These are phyloP conservation scores for Curvularia lunata DNA, from an alignment of 2,329 filamentous ascomycete species.

Conservation along the genomic window DNA sequence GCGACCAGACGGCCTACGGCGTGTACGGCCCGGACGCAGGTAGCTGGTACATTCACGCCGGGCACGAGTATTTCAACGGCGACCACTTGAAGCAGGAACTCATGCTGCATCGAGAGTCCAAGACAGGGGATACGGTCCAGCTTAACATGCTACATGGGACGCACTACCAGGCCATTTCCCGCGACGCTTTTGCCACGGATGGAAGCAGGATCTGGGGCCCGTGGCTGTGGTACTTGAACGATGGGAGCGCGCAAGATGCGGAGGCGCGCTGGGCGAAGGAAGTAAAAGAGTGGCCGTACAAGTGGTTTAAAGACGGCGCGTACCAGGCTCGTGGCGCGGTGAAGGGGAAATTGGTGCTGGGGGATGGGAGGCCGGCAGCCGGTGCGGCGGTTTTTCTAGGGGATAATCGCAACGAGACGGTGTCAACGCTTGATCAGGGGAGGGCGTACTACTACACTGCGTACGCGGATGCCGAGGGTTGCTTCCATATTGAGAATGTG, in stretches of 20 bases:
- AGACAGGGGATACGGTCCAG: slow-evolving; percentile 59
- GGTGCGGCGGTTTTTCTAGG: slow-evolving; percentile 60
- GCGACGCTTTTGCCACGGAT: slow-evolving; percentile 41
- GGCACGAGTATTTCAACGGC: slow-evolving; percentile 61
- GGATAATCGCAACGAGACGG: slow-evolving; percentile 54
- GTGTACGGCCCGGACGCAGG: slow-evolving; percentile 59
- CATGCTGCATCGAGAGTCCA: slow-evolving; percentile 59
- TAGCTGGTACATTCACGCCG: slow-evolving; percentile 59
- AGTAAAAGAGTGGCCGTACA: slow-evolving; percentile 56
- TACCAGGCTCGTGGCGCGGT: slow-evolving; percentile 60
- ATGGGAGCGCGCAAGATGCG: slow-evolving; percentile 56
- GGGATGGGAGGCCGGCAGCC: slow-evolving; percentile 57
- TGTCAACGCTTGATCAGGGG: slow-evolving; percentile 58
- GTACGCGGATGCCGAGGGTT: slow-evolving; percentile 53
- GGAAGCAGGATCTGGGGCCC: slow-evolving; percentile 47
- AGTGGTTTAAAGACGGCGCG: slow-evolving; percentile 55
- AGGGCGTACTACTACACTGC: slow-evolving; percentile 58
- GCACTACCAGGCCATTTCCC: slow-evolving; percentile 42
- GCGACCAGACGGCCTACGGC: slow-evolving; percentile 56
- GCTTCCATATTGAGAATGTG: slow-evolving; percentile 55
- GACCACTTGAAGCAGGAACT: slow-evolving; percentile 62
- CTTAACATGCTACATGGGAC: slow-evolving; percentile 64
- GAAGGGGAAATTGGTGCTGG: slow-evolving; percentile 53
- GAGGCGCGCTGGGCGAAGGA: slow-evolving; percentile 51
- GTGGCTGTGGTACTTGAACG: slow-evolving; percentile 55